Percentiles rank a stretch among this genome's conserved stretches.
Evolutionary conservation across 495 filamentous ascomycete genomes (phyloP).

Genomic region (Eremomyces bilateralis): DNA sequence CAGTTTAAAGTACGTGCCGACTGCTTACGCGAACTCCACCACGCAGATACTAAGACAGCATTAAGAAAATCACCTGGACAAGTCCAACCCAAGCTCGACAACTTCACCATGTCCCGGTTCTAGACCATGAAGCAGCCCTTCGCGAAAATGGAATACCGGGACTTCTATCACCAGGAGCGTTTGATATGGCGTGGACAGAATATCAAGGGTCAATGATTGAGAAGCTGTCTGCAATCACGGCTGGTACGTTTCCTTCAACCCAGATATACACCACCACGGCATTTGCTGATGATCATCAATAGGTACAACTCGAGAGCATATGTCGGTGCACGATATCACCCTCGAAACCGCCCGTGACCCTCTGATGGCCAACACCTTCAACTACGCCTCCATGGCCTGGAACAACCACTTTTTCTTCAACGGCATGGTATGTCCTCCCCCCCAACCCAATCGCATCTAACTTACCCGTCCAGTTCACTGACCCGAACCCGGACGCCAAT

Average conservation of each 20-base stretch:
- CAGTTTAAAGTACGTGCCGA: too few species aligned
- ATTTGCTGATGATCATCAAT: background rate
- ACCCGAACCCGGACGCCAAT: background rate
- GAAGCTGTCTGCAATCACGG: slow-evolving; percentile 50
- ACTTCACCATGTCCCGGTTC: too few species aligned
- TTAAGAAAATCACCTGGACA: too few species aligned
- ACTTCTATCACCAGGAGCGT: slow-evolving; percentile 41
- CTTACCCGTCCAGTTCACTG: background rate
- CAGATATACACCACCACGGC: background rate
- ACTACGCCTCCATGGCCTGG: slow-evolving; percentile 84
- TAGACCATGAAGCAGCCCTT: too few species aligned
- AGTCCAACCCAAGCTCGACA: too few species aligned
- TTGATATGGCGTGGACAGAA: slow-evolving; percentile 56
- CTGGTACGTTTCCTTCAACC: slow-evolving; percentile 32
- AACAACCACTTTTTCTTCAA: slow-evolving; percentile 97
- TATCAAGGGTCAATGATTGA: slow-evolving; percentile 55
- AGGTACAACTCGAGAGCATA: slow-evolving; percentile 22
- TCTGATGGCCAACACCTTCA: slow-evolving; percentile 58
- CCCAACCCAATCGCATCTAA: background rate
- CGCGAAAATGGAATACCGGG: slow-evolving; percentile 42
- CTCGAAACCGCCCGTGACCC: slow-evolving; percentile 60
- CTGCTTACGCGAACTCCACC: too few species aligned
- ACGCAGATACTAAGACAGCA: too few species aligned
- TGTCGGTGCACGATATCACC: slow-evolving; percentile 41
- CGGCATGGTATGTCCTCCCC: slow-evolving; percentile 25